phyloP scores from a whole-genome alignment of 768 basidiomycete genomes.

The Collybia nuda region DNA sequence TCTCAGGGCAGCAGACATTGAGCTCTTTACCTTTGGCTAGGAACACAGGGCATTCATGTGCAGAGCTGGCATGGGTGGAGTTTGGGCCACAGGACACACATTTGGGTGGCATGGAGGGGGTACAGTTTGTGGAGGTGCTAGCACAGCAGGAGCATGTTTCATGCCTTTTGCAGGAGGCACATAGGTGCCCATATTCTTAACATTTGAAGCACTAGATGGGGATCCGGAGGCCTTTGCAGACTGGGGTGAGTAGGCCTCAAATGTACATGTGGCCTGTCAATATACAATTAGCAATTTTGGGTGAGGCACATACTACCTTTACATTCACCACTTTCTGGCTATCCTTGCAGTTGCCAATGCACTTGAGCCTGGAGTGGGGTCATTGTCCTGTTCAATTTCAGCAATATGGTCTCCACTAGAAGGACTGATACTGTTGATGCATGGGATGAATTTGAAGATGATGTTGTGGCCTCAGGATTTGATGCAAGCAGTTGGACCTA shows the following conservation, averaged over 20 bases:
- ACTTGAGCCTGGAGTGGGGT: neutral
- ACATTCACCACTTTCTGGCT: neutral
- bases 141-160: neutral
- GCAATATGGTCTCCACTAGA: neutral
- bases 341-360: neutral
- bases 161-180: neutral
- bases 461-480: neutral
- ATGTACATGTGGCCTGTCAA: neutral
- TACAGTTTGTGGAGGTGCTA: neutral
- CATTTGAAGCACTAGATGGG: constrained; percentile 10
- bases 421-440: neutral
- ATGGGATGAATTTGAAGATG: neutral
- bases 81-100: constrained; percentile 6
- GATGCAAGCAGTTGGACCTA: neutral
- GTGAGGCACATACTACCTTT: neutral
- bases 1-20: neutral
- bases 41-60: constrained; percentile 1
- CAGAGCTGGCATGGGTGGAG: constrained; percentile 1
- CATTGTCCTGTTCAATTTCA: neutral
- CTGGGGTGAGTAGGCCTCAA: neutral
- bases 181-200: constrained; percentile 3
- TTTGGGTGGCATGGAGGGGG: neutral
- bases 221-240: constrained; percentile 1
- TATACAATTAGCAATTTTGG: neutral
- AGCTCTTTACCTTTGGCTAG: neutral